Base-by-base conservation (phyloP, 2,329 filamentous ascomycete genomes). In the Ilyonectria sp. region DNA sequence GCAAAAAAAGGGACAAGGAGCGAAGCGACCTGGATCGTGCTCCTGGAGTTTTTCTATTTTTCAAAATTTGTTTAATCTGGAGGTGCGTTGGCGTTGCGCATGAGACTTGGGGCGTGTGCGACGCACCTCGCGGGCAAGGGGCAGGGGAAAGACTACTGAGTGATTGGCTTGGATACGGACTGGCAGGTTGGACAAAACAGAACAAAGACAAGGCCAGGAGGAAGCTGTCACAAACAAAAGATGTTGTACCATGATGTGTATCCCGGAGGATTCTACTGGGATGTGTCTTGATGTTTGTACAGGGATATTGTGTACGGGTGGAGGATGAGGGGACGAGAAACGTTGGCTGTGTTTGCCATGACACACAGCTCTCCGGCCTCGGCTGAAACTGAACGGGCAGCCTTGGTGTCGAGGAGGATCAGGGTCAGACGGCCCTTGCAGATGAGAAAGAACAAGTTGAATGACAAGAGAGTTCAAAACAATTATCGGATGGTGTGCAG, bases 241-340 rank as follows among this genome's bases (percentile, higher is more conserved):
- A 64, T 50, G 69, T 60, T 75, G 71, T 75, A 74, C 64, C 69
- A 73, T 71, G 60, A 69, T 69, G 65, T 73, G 70, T 70, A 64
- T 69, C 57, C 35, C 43, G 53, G 67, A 31, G 31, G 33, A 63
- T 46, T 55, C 31, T 58, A 46, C 26, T 50, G 26, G 44, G 52
- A 7, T 52, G n/a, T 64, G 46, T 56, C 21, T 58, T 43, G 26
- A 50, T 53, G 44, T 60, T 53, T 69, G 43, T 13, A 7, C 46
- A 49, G 23, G 46, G 46, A 49, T 49, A 57, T 37, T 60, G 33
- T 57, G 54, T 52, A 53, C 21, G 23, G 69, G 72, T 23, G 61
- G 72, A 67, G 60, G 71, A n/a, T 63, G 60, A 63, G 69, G 72
- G 64, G 70, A 61, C 44, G 62, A 13, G 29, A 49, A 13, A 23